These are phyloP conservation scores for Clavariopsis aquatica DNA, from an alignment of 495 filamentous ascomycete species.

Conservation along the genomic window DNA sequence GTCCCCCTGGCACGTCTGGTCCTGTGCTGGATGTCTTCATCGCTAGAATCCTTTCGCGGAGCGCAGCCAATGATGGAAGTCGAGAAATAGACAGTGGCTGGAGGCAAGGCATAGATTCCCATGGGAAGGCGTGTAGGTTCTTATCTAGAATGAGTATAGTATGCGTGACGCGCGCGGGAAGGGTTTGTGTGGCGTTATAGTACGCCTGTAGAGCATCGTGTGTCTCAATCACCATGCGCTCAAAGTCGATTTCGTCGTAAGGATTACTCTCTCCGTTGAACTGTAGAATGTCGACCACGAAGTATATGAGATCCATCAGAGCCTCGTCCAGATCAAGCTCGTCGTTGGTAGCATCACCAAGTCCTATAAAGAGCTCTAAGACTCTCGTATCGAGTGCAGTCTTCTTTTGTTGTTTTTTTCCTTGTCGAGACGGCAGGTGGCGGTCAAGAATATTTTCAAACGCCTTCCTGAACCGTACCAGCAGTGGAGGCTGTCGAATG, in stretches of 20 bases:
- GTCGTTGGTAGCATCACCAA: conserved; percentile 68
- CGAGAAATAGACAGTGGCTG: conserved; percentile 76
- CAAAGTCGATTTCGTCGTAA: conserved; percentile 97
- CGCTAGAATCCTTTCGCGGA: conserved; percentile 66
- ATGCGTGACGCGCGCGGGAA: conserved; percentile 54
- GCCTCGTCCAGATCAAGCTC: conserved; percentile 77
- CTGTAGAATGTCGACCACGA: conserved; percentile 93
- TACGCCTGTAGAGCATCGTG: conserved; percentile 78
- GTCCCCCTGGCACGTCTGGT: conserved; percentile 45
- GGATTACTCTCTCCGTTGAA: conserved; percentile 96
- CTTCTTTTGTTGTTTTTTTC: conserved; percentile 48
- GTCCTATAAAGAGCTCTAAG: conserved; percentile 81
- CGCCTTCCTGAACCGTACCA: conserved; percentile 70
- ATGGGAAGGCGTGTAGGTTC: conserved; percentile 83
- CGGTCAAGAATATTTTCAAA: conserved; percentile 85
- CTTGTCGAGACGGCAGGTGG: conserved; percentile 84
- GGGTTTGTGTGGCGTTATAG: conserved; percentile 53
- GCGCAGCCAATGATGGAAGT: conserved; percentile 77
- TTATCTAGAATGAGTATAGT: conserved; percentile 94
- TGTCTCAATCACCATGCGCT: conserved; percentile 69
- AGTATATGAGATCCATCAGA: conserved; percentile 87
- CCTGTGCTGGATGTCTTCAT: conserved; percentile 41
- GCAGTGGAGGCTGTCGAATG: conserved; percentile 56
- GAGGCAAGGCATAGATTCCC: conserved; percentile 91
- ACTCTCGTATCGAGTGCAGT: conserved; percentile 74